Conservation (phyloP, 129 eudicot species). For the Sambucus nigra region DNA sequence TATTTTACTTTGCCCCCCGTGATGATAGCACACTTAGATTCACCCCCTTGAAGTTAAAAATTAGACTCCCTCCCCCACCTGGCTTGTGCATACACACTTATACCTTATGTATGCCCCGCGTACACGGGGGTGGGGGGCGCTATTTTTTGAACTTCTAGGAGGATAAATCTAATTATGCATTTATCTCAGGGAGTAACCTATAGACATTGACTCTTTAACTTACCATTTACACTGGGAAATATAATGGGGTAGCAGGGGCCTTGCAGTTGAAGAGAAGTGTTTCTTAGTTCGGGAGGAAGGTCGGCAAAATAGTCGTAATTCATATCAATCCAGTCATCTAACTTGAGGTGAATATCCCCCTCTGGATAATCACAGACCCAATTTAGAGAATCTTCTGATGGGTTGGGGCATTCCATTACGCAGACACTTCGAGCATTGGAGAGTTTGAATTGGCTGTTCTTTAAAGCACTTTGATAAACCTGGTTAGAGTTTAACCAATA, state of each 20-base stretch:
- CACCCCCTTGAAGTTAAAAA: no score
- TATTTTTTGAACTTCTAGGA: no score
- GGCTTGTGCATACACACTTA: no score
- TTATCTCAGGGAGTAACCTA: no score
- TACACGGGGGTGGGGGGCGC: no score
- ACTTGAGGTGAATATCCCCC: slow-evolving; percentile 62
- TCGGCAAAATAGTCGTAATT: slow-evolving; percentile 85
- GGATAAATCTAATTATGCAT: no score
- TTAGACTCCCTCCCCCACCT: no score
- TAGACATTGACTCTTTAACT: background rate
- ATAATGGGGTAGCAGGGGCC: slow-evolving; percentile 98
- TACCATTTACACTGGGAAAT: slow-evolving; percentile 96
- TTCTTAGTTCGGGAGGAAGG: slow-evolving; percentile 80
- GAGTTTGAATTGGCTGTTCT: slow-evolving; percentile 47
- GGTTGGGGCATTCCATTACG: slow-evolving; percentile 80
- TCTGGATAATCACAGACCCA: slow-evolving; percentile 99
- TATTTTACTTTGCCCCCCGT: no score
- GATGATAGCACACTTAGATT: no score
- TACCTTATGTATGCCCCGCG: no score
- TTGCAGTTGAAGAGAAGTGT: slow-evolving; percentile 85
- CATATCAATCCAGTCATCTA: slow-evolving; percentile 84
- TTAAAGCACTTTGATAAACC: slow-evolving; percentile 70
- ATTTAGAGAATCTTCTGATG: slow-evolving; percentile 77
- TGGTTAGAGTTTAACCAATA: slow-evolving; percentile 88
- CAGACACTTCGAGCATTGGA: slow-evolving; percentile 70